Evolutionary conservation across 2,329 filamentous ascomycete genomes (phyloP).

Genomic region (Escovopsis sp.): DNA sequence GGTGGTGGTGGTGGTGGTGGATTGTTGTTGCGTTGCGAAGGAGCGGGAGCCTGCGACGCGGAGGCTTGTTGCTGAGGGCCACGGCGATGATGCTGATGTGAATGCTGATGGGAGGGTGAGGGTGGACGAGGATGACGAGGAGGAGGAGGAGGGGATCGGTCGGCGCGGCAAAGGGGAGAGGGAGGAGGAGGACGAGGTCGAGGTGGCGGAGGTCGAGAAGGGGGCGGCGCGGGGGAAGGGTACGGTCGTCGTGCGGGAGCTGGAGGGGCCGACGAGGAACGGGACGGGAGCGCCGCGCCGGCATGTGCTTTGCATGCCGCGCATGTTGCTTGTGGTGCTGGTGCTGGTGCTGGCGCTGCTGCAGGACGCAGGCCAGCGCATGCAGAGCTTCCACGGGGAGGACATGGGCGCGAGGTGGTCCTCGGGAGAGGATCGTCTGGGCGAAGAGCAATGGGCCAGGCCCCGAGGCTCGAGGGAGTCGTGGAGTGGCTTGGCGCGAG

Average conservation of each 20-base stretch:
- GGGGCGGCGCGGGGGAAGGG: no score
- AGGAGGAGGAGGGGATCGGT: no score
- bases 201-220: no score
- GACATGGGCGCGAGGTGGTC: constrained; percentile 12
- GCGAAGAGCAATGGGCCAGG: neutral
- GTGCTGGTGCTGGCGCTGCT: constrained; percentile 4
- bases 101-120: neutral
- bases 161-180: no score
- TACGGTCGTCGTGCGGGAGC: neutral
- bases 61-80: neutral
- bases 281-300: no score
- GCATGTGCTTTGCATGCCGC: constrained; percentile 1
- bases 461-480: neutral
- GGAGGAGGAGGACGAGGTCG: neutral
- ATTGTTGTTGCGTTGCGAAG: constrained; percentile 6
- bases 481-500: no score
- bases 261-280: constrained; percentile 2
- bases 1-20: no score
- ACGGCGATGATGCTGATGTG: neutral
- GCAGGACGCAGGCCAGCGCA: constrained; percentile 15
- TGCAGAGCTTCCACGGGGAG: constrained; percentile 16
- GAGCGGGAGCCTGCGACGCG: constrained; percentile 5
- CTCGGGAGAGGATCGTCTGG: neutral
- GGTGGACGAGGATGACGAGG: neutral
- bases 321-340: neutral